A percentile compares a stretch with the other conserved stretches of the same genome.
These are phyloP conservation scores for Plicaturopsis crispa DNA, from an alignment of 768 basidiomycete genomes.

Conservation along the genomic window DNA sequence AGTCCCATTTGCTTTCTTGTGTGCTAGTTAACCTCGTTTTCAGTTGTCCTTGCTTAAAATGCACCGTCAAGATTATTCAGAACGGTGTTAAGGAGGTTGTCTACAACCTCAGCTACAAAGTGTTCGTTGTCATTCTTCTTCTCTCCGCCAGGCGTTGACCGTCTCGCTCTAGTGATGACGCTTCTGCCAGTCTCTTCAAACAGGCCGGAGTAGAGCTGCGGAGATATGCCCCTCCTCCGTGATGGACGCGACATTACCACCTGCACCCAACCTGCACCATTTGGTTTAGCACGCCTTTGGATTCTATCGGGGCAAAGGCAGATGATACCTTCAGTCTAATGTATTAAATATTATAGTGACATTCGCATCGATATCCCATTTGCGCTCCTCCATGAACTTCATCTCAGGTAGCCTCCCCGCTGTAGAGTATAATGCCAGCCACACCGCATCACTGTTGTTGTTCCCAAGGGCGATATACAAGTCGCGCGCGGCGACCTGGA, in stretches of 20 bases:
- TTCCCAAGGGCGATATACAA: slow-evolving; percentile 55
- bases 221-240: slow-evolving; percentile 50
- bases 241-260: no score
- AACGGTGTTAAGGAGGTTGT: slow-evolving; percentile 88
- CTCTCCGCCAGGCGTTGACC: background rate
- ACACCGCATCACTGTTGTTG: slow-evolving; percentile 76
- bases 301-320: no score
- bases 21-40: slow-evolving; percentile 2
- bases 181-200: slow-evolving; percentile 68
- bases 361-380: slow-evolving; percentile 56
- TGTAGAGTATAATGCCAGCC: slow-evolving; percentile 66
- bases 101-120: slow-evolving; percentile 92
- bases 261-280: no score
- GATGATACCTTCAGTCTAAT: no score
- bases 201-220: slow-evolving; percentile 80
- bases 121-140: slow-evolving; percentile 44
- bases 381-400: slow-evolving; percentile 42
- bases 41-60: slow-evolving; percentile 97
- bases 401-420: slow-evolving; percentile 32
- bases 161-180: slow-evolving; percentile 57
- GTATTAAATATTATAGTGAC: slow-evolving; percentile 19
- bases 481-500: slow-evolving; percentile 57
- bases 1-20: background rate
- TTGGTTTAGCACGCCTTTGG: no score
- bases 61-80: slow-evolving; percentile 96